Percentiles rank a stretch among this genome's conserved stretches.
Evolutionary conservation across 2,329 filamentous ascomycete species (phyloP).

Genomic region (Colletotrichum limetticola): DNA sequence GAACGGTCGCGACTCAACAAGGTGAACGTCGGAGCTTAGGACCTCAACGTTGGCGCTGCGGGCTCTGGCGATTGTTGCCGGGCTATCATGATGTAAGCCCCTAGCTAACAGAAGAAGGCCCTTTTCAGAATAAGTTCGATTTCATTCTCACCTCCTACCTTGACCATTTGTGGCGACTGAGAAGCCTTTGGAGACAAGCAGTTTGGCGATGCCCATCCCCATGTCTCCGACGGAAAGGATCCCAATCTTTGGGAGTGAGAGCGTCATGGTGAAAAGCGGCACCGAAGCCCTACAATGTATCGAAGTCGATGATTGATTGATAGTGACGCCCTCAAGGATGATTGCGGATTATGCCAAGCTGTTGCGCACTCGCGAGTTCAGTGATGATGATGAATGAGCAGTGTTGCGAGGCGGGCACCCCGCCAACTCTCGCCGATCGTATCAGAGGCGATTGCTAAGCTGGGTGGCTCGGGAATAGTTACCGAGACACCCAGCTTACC

Average conservation of each 20-base stretch:
- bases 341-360: not conserved
- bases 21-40: constrained; percentile 64
- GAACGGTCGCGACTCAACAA: constrained; percentile 66
- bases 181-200: constrained; percentile 59
- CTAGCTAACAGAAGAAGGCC: too few species aligned
- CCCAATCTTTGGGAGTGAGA: constrained; percentile 49
- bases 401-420: not conserved
- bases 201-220: constrained; percentile 61
- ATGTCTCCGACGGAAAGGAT: constrained; percentile 66
- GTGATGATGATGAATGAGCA: not conserved
- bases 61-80: constrained; percentile 68
- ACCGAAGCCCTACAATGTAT: not conserved
- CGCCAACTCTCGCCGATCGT: not conserved
- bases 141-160: constrained; percentile 54
- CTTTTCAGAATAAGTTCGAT: too few species aligned
- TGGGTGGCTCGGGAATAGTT: not conserved
- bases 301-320: too few species aligned
- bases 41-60: constrained; percentile 61
- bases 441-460: too few species aligned
- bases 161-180: constrained; percentile 59
- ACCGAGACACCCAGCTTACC: not conserved
- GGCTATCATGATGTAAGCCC: constrained; percentile 46
- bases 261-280: not conserved
- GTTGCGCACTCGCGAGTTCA: not conserved
- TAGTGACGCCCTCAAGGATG: not conserved